These are phyloP conservation scores for Ogataea henricii DNA, from an alignment of 805 yeast genomes.

Conservation along the genomic window DNA sequence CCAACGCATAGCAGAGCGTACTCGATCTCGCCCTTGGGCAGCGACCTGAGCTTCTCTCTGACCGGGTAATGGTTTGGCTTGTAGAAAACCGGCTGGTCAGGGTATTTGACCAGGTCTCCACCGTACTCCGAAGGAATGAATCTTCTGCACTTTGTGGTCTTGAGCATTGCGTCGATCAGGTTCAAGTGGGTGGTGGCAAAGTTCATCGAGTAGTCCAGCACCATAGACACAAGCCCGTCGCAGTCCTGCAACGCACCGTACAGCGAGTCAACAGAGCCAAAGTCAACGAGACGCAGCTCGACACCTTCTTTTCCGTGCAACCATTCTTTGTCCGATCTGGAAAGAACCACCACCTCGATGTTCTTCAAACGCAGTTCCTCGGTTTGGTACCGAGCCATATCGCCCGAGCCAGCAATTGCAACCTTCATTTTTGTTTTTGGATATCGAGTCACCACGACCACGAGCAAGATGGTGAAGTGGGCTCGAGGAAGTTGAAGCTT, in stretches of 20 bases:
- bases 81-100: conserved; percentile 4
- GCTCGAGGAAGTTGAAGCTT: too few relatives aligned
- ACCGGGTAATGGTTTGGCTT: conserved; percentile 3
- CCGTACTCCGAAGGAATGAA: conserved; percentile 5
- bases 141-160: neutral
- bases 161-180: conserved; percentile 3
- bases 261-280: neutral
- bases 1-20: conserved; percentile 2
- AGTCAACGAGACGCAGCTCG: neutral
- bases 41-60: conserved; percentile 1
- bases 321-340: conserved; percentile 4
- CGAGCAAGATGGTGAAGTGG: too few relatives aligned
- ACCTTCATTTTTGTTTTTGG: conserved; percentile 1
- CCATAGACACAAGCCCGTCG: conserved; percentile 4
- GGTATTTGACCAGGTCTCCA: conserved; percentile 1
- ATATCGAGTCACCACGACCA: too few relatives aligned
- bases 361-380: conserved; percentile 1
- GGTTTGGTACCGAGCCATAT: neutral
- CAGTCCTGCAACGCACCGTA: neutral
- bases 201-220: conserved; percentile 5
- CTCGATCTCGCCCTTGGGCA: conserved; percentile 2
- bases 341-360: neutral
- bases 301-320: conserved; percentile 3
- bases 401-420: conserved; percentile 4
- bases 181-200: conserved; percentile 1